Evolutionary conservation across 495 filamentous ascomycete species (phyloP), one percentile per base, ranked within the genome.

Genomic region (Bathelium albidoporum): DNA sequence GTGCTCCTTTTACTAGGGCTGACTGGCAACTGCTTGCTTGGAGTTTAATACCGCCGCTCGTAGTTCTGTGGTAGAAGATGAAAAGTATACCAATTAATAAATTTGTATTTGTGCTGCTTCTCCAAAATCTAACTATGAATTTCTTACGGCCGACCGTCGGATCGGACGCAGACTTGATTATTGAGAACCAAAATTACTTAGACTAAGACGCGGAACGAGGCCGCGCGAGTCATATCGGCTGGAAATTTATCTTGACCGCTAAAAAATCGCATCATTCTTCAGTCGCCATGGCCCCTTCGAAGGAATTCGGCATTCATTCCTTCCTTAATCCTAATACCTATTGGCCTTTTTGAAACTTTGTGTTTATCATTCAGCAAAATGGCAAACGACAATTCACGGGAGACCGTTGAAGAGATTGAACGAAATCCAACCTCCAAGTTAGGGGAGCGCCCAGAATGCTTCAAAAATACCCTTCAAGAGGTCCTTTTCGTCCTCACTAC

Each of bases 401-500:
- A 55, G 29, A 20, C 49, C 2, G 22, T 11, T 10, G 5, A 55
- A 28, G 49, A 26, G 22, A 26, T 22, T 0, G 58, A 24, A n/a
- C 18, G 14, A n/a, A 32, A 5, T 1, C 20, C 53, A 14, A 22
- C 49, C 32, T 64, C 62, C 43, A 66, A 59, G 41, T 20, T 55
- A 9, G 66, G 45, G 14, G 66, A 68, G 16, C 79, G 84, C 9
- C 84, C 84, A 10, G 76, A 76, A 65, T 84, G 80, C 73, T 87
- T 89, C 76, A 77, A 59, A 32, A 85, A 79, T 32, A 88, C 85
- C 0, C 59, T 83, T 4, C 83, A 86, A 66, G 87, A 89, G 73
- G 76, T 82, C 32, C 76, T 85, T 4, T 89, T 89, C 69, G 83
- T 89, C 31, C 71, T 87, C 20, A 85, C 84, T 28, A 83, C 83